These are phyloP conservation scores for Garcia nutans DNA, from an alignment of 345 rosid genomes.

Conservation along the genomic window DNA sequence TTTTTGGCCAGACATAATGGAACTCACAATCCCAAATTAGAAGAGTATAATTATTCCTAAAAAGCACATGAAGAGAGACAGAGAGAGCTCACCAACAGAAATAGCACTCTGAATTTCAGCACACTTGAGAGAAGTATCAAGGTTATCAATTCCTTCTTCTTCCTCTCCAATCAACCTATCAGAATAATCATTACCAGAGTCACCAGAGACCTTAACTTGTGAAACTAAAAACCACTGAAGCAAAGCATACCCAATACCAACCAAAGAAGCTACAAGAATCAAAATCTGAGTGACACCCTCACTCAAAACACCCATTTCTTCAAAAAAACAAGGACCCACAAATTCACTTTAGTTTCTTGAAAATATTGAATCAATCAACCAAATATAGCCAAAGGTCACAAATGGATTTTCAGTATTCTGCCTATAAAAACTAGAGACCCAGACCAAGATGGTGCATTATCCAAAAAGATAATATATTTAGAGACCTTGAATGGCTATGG, in stretches of 20 bases:
- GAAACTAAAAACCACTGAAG: conserved; percentile 69
- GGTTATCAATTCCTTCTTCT: conserved; percentile 48
- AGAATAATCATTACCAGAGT: conserved; percentile 31
- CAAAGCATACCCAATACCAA: conserved; percentile 65
- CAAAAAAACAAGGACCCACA: conserved; percentile 3
- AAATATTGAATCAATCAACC: background rate
- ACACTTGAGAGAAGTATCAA: conserved; percentile 53
- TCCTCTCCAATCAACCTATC: conserved; percentile 49
- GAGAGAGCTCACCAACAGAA: conserved; percentile 48
- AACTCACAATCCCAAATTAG: background rate
- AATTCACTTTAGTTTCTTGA: conserved; percentile 2
- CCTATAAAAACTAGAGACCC: background rate
- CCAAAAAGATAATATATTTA: conserved; percentile 15
- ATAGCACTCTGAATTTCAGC: conserved; percentile 72
- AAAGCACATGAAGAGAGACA: background rate
- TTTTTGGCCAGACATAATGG: conserved; percentile 8
- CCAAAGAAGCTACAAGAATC: conserved; percentile 48
- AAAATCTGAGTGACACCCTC: conserved; percentile 50
- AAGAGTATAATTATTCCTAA: background rate
- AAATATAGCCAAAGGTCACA: conserved; percentile 5
- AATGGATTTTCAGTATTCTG: background rate
- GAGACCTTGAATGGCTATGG: conserved; percentile 22
- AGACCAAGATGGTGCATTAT: background rate
- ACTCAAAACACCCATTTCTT: conserved; percentile 43
- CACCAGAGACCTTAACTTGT: conserved; percentile 42